Percentiles rank a stretch among this genome's conserved stretches.
Evolutionary conservation across 176 grass and related monocot genomes (phyloP).

Genomic region (Avena atlantica): DNA sequence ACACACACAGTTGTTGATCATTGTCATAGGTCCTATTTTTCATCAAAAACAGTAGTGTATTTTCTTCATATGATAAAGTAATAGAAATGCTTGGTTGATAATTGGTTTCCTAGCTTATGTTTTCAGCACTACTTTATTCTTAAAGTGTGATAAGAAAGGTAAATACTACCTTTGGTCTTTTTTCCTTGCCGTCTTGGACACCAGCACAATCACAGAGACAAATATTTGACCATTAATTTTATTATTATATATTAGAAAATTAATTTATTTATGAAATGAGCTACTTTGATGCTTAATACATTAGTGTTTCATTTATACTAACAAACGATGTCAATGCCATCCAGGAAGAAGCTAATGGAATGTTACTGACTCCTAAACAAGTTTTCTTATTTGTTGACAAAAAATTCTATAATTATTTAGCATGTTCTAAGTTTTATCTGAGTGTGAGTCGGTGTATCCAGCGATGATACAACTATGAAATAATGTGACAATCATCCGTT

Average conservation of each 20-base stretch:
- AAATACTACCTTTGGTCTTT: neutral
- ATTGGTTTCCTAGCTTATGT: neutral
- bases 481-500: neutral
- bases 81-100: neutral
- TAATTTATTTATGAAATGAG: neutral
- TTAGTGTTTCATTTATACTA: neutral
- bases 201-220: neutral
- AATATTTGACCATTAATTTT: neutral
- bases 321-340: neutral
- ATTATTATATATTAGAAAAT: neutral
- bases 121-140: conserved; percentile 15
- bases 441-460: neutral
- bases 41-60: neutral
- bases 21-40: neutral
- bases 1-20: neutral
- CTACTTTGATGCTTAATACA: neutral
- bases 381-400: neutral
- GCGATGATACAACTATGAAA: neutral
- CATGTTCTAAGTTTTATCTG: neutral
- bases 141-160: neutral
- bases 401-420: neutral
- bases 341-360: neutral
- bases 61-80: neutral
- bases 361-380: neutral
- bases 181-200: neutral